phyloP scores from a whole-genome alignment of 805 yeast species.

The Nakazawaea peltata region DNA sequence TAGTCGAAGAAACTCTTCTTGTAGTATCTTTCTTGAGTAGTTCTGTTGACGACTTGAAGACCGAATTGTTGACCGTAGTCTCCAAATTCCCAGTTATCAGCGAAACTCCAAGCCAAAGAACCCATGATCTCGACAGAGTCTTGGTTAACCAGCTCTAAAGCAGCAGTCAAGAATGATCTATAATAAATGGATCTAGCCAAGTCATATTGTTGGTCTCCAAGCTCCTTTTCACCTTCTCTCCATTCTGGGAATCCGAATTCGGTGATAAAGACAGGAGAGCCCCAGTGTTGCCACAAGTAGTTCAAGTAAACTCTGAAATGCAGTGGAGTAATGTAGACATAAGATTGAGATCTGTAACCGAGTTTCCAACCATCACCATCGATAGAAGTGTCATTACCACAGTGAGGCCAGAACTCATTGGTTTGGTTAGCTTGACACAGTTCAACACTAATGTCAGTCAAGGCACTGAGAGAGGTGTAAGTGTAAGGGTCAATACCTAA shows the following conservation, averaged over 20 bases:
- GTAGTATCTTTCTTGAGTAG: constrained; percentile 20
- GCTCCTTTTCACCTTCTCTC: constrained; percentile 20
- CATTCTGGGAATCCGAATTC: constrained; percentile 28
- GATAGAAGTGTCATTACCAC: constrained; percentile 15
- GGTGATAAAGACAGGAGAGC: constrained; percentile 21
- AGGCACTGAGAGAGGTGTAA: constrained; percentile 15
- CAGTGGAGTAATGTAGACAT: constrained; percentile 18
- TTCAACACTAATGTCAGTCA: constrained; percentile 15
- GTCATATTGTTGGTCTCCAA: constrained; percentile 21
- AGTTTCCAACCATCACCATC: constrained; percentile 17
- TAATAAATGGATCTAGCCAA: constrained; percentile 22
- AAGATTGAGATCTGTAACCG: constrained; percentile 18
- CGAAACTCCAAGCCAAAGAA: constrained; percentile 25
- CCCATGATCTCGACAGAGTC: constrained; percentile 23
- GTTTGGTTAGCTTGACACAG: constrained; percentile 17
- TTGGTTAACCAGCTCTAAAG: constrained; percentile 17
- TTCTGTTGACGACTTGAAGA: constrained; percentile 20
- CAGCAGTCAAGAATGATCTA: constrained; percentile 20
- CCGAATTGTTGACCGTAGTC: constrained; percentile 18
- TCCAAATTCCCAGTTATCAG: constrained; percentile 28
- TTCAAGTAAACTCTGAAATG: constrained; percentile 21
- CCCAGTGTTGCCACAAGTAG: constrained; percentile 18
- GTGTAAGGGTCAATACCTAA: constrained; percentile 27
- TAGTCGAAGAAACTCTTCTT: constrained; percentile 14
- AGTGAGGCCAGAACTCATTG: constrained; percentile 20